Conservation (phyloP, 306 rosid species). For the Delonix regia region DNA sequence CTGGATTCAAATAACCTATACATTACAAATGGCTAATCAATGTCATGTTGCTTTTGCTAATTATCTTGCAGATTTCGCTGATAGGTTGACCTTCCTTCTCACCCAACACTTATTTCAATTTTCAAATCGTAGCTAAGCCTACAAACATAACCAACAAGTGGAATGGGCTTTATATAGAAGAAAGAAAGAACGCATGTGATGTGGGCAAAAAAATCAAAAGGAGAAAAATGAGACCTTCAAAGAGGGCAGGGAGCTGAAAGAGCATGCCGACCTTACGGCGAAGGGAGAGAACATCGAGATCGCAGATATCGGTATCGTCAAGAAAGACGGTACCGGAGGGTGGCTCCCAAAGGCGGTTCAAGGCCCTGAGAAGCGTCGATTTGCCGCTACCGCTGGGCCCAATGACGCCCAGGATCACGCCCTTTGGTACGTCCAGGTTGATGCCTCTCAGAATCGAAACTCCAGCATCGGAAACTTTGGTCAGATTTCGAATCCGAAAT, state of each 20-base stretch:
- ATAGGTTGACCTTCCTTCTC: neutral
- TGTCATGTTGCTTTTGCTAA: neutral
- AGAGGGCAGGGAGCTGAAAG: slow-evolving; percentile 91
- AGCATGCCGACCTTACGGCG: slow-evolving; percentile 96
- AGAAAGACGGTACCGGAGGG: slow-evolving; percentile 63
- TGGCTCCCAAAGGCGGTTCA: slow-evolving; percentile 96
- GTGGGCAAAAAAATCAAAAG: neutral
- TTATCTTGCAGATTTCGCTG: neutral
- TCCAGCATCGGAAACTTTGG: slow-evolving; percentile 55
- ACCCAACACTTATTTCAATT: neutral
- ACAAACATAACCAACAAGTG: neutral
- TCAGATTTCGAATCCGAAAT: slow-evolving; percentile 61
- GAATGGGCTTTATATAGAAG: too few species aligned
- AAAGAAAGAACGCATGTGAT: too few species aligned
- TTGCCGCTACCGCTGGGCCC: slow-evolving; percentile 99
- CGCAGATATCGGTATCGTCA: slow-evolving; percentile 62
- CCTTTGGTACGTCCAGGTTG: slow-evolving; percentile 64
- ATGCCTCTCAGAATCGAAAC: slow-evolving; percentile 61
- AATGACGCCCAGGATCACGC: slow-evolving; percentile 68
- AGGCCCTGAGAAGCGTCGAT: slow-evolving; percentile 74
- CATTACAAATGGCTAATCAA: neutral
- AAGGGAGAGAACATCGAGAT: slow-evolving; percentile 75
- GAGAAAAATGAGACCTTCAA: slow-evolving; percentile 55
- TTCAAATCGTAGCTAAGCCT: neutral
- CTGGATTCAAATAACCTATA: neutral